Conservation (phyloP, 495 filamentous ascomycete genomes). For the Diplogelasinospora grovesii region DNA sequence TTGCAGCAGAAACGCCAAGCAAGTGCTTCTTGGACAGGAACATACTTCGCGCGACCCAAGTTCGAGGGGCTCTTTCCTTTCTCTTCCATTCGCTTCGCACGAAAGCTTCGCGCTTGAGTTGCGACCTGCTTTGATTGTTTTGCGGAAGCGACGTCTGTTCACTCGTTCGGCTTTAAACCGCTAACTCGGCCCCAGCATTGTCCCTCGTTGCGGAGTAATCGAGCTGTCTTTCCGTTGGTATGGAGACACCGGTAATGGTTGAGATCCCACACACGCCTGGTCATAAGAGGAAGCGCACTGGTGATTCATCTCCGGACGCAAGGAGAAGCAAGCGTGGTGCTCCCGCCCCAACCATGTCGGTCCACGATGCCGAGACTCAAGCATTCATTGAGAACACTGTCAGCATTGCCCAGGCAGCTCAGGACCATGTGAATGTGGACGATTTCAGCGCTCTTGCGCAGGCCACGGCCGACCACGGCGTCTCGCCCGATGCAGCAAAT, state of each 20-base stretch:
- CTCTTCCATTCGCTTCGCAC: no score
- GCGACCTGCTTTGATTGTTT: no score
- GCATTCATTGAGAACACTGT: conserved; percentile 40
- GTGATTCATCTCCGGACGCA: conserved; percentile 38
- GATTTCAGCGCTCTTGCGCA: conserved; percentile 47
- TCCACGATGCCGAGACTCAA: conserved; percentile 28
- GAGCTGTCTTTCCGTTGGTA: conserved; percentile 39
- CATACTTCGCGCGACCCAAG: no score
- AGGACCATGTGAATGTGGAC: conserved; percentile 32
- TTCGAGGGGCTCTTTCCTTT: no score
- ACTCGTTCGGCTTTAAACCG: no score
- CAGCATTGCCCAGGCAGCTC: conserved; percentile 42
- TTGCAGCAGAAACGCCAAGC: no score
- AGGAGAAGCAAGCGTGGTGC: conserved; percentile 40
- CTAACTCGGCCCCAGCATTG: conserved; percentile 10
- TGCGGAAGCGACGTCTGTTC: no score
- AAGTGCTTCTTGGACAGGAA: no score
- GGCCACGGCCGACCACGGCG: conserved; percentile 39
- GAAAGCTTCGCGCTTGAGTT: no score
- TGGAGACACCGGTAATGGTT: conserved; percentile 33
- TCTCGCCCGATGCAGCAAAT: conserved; percentile 38
- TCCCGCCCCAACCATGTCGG: conserved; percentile 31
- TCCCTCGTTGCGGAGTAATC: conserved; percentile 13
- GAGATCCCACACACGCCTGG: conserved; percentile 24
- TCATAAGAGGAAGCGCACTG: conserved; percentile 42